phyloP scores from a whole-genome alignment of 73 alveolate species.

The Blepharisma stoltei region DNA sequence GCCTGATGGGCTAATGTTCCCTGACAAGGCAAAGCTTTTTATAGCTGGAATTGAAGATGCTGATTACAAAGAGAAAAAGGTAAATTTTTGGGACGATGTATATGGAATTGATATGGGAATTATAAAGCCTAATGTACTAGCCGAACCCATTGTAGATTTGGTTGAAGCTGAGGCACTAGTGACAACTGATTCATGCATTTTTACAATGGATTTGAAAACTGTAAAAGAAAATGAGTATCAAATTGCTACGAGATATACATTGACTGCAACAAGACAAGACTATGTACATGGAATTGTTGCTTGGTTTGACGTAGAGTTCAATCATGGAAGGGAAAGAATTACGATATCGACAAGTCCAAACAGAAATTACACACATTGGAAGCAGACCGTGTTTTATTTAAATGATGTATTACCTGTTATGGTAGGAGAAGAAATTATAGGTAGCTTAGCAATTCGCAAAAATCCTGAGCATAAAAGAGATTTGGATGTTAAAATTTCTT shows the following conservation, averaged over 20 bases:
- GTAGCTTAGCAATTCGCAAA: constrained; percentile 80
- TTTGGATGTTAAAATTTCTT: neutral
- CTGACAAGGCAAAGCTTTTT: constrained; percentile 82
- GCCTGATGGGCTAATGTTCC: constrained; percentile 85
- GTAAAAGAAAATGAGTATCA: constrained; percentile 59
- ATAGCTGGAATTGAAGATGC: constrained; percentile 92
- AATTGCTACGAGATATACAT: constrained; percentile 37
- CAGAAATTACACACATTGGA: constrained; percentile 89
- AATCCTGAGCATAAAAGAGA: constrained; percentile 34
- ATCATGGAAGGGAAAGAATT: constrained; percentile 64
- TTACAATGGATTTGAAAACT: constrained; percentile 63
- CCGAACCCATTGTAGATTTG: constrained; percentile 75
- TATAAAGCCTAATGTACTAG: constrained; percentile 43
- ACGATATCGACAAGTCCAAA: constrained; percentile 85
- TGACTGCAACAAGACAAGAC: constrained; percentile 44
- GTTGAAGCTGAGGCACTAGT: constrained; percentile 52
- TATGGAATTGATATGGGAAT: constrained; percentile 81
- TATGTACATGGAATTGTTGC: constrained; percentile 80
- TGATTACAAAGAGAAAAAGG: constrained; percentile 70
- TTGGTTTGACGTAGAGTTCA: constrained; percentile 91
- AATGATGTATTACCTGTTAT: constrained; percentile 68
- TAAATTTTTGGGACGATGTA: constrained; percentile 84
- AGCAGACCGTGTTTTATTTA: constrained; percentile 82
- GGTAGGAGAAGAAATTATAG: constrained; percentile 77
- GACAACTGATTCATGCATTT: constrained; percentile 61